These are phyloP conservation scores for Chiua virens DNA, from an alignment of 768 basidiomycete species.

Conservation along the genomic window DNA sequence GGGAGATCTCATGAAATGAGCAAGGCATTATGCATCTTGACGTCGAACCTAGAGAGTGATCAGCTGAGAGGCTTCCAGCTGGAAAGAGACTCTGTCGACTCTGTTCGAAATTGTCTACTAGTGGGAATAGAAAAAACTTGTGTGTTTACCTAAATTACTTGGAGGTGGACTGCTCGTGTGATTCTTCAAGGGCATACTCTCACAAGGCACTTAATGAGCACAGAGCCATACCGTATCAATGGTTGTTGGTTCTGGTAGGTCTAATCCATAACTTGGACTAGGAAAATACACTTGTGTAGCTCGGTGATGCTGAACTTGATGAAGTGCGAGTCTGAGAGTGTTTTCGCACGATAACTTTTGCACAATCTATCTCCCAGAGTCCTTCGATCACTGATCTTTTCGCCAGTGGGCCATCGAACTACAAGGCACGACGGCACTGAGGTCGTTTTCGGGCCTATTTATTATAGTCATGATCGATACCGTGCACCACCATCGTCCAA, in stretches of 20 bases:
- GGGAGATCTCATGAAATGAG: constrained; percentile 21
- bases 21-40: constrained; percentile 22
- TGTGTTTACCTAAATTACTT: constrained; percentile 18
- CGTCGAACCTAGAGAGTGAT: neutral
- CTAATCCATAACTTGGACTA: too few relatives aligned
- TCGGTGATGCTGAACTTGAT: too few relatives aligned
- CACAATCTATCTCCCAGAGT: neutral
- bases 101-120: too few relatives aligned
- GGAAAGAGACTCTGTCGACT: neutral
- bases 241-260: too few relatives aligned
- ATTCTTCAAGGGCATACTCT: neutral
- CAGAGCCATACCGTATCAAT: too few relatives aligned
- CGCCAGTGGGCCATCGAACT: too few relatives aligned
- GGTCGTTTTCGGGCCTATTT: neutral
- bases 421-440: too few relatives aligned
- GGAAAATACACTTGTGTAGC: too few relatives aligned
- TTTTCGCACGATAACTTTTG: constrained; percentile 1
- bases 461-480: constrained; percentile 40
- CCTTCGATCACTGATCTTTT: too few relatives aligned
- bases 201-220: neutral
- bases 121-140: neutral
- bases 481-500: constrained; percentile 68
- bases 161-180: constrained; percentile 2
- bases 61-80: neutral
- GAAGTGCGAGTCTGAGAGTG: neutral